Conservation (phyloP, 192 early-diverging fungal genomes). For the Paraglomus occultum region DNA sequence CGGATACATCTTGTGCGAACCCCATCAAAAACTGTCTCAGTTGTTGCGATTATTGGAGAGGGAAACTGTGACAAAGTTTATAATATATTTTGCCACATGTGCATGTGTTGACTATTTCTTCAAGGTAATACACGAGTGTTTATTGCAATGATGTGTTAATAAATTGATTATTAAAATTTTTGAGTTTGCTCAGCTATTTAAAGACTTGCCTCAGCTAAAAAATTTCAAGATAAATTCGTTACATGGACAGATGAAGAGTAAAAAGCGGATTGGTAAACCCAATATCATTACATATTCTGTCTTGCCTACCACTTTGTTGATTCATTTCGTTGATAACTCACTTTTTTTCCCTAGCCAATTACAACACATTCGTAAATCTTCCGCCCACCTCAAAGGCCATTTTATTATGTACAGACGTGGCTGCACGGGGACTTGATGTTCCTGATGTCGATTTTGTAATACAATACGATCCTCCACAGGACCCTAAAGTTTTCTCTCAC, state of each 20-base stretch:
- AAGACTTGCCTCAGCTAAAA: conserved; percentile 46
- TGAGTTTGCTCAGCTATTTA: conserved; percentile 39
- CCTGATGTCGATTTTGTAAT: conserved; percentile 94
- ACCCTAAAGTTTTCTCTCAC: conserved; percentile 95
- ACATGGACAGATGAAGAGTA: conserved; percentile 93
- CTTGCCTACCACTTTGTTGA: neutral
- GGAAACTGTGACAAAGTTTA: conserved; percentile 66
- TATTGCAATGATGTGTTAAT: neutral
- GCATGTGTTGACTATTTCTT: conserved; percentile 95
- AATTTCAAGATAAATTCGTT: conserved; percentile 65
- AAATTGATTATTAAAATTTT: conserved; percentile 11
- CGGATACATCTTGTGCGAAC: conserved; percentile 71
- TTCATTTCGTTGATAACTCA: neutral
- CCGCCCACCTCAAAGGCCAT: conserved; percentile 67
- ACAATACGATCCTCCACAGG: conserved; percentile 94
- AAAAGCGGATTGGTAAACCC: conserved; percentile 60
- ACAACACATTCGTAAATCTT: conserved; percentile 66
- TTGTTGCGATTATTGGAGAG: conserved; percentile 63
- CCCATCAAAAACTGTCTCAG: conserved; percentile 79
- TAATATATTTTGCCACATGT: conserved; percentile 95
- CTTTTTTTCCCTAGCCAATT: conserved; percentile 49
- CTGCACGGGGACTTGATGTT: conserved; percentile 92
- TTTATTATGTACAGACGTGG: conserved; percentile 93
- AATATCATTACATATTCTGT: neutral
- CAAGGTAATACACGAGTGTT: conserved; percentile 38